These are phyloP conservation scores for Fusarium newnesense DNA, from an alignment of 2,329 filamentous ascomycete species.

Conservation along the genomic window DNA sequence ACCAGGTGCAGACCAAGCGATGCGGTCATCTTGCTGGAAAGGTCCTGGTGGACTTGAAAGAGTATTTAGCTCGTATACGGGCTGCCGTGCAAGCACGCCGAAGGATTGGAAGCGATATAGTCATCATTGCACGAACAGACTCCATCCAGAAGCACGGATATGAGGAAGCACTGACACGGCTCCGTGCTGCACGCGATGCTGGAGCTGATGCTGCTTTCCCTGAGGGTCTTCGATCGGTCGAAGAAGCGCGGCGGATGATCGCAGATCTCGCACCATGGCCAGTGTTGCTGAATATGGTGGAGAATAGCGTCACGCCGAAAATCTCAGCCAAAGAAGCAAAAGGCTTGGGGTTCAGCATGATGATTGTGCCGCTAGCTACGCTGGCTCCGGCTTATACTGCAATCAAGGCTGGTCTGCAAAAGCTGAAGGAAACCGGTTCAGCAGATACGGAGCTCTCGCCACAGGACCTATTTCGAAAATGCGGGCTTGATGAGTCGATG, in stretches of 20 bases:
- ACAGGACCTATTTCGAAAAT: neutral
- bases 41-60: neutral
- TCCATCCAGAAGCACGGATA: slow-evolving; percentile 4
- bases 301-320: slow-evolving; percentile 1
- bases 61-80: neutral
- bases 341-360: neutral
- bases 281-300: neutral
- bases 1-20: slow-evolving; percentile 1
- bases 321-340: neutral
- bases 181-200: neutral
- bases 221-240: neutral
- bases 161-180: neutral
- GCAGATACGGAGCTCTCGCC: neutral
- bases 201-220: neutral
- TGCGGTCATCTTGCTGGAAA: slow-evolving; percentile 1
- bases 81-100: neutral
- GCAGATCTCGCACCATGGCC: neutral
- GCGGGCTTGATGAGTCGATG: neutral
- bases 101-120: neutral
- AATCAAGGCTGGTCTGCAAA: neutral
- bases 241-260: neutral
- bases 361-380: neutral
- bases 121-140: neutral
- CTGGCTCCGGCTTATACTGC: neutral
- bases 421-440: neutral